Conservation (phyloP, 176 grass and related monocot genomes). For the Pontederia paniculata region DNA sequence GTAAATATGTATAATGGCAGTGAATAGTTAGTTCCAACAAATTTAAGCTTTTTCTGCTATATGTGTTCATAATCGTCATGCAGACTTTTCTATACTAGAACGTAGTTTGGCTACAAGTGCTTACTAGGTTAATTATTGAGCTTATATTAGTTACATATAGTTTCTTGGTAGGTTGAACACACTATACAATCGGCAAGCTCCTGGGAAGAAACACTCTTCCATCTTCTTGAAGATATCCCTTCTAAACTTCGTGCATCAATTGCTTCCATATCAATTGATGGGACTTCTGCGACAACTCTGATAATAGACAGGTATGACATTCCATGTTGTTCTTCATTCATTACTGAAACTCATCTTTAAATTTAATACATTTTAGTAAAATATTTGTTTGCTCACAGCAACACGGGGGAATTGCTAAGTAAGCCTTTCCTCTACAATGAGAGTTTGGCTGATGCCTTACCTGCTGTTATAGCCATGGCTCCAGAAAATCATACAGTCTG, state of each 20-base stretch:
- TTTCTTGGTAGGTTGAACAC: constrained; percentile 41
- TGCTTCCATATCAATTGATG: constrained; percentile 58
- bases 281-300: constrained; percentile 57
- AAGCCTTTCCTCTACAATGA: constrained; percentile 76
- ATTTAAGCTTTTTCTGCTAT: too few species aligned
- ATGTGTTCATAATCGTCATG: too few species aligned
- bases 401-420: constrained; percentile 35
- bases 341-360: neutral
- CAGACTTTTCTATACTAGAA: too few species aligned
- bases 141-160: neutral
- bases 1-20: too few species aligned
- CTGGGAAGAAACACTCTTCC: constrained; percentile 61
- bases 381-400: constrained; percentile 9
- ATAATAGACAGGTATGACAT: constrained; percentile 56
- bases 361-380: neutral
- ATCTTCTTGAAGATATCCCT: constrained; percentile 46
- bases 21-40: too few species aligned
- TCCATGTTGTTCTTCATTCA: neutral
- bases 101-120: too few species aligned
- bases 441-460: constrained; percentile 52
- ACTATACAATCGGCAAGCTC: constrained; percentile 30
- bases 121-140: too few species aligned
- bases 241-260: constrained; percentile 23
- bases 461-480: constrained; percentile 38
- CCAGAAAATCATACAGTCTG: constrained; percentile 67